Evolutionary conservation across 1,284 basidiomycete genomes (phyloP).

Genomic region (Papiliotrema laurentii): DNA sequence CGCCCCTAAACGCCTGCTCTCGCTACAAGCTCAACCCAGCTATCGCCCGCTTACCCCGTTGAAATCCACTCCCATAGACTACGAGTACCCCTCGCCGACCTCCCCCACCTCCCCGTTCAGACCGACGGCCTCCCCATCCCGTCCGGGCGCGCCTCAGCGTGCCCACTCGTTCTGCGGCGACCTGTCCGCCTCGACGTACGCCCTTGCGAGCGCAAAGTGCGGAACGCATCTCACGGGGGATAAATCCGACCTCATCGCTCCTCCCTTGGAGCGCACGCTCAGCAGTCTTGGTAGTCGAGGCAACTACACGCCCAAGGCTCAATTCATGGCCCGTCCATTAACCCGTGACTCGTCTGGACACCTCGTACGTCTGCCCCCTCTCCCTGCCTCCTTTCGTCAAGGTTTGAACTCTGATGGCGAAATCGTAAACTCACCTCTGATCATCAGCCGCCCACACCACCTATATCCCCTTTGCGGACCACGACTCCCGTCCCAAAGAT

Average conservation of each 20-base stretch:
- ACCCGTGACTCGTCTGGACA: not conserved
- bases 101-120: not conserved
- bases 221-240: not conserved
- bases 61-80: not conserved
- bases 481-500: no score
- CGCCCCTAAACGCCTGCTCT: not conserved
- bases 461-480: no score
- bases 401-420: no score
- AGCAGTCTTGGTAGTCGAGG: constrained; percentile 3
- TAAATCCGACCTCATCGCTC: constrained; percentile 1
- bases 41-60: not conserved
- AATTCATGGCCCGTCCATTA: not conserved
- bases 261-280: constrained; percentile 5
- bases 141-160: constrained; percentile 1
- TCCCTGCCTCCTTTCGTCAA: no score
- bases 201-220: not conserved
- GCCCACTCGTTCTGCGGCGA: constrained; percentile 6
- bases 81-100: not conserved
- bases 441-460: no score
- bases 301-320: not conserved
- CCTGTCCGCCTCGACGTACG: constrained; percentile 2
- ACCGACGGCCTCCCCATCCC: not conserved
- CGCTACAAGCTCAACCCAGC: not conserved
- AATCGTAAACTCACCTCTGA: no score
- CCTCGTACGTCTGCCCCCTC: no score